Conservation (phyloP, 1,284 basidiomycete genomes). For the Leccinum angustisporum region DNA sequence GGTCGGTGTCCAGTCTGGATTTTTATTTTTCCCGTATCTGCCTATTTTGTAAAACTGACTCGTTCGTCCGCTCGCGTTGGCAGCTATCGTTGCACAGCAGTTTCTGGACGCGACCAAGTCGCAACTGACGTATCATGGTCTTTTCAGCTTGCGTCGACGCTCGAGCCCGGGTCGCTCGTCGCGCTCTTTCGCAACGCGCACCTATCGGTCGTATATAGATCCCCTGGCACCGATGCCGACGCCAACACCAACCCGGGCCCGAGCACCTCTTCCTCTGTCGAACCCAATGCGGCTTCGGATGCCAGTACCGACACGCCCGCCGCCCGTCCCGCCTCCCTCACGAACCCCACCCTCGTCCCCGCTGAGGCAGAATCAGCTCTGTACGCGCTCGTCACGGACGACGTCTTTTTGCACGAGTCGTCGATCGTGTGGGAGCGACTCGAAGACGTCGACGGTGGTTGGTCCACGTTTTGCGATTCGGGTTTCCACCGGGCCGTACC, state of each 20-base stretch:
- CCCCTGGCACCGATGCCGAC: conserved; percentile 12
- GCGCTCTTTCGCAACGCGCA: conserved; percentile 90
- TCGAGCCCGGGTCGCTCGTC: conserved; percentile 58
- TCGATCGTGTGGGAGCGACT: conserved; percentile 87
- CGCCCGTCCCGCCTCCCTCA: neutral
- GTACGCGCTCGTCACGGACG: conserved; percentile 82
- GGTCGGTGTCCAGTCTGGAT: conserved; percentile 46
- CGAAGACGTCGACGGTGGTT: conserved; percentile 82
- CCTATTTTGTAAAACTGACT: neutral
- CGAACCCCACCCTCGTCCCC: neutral
- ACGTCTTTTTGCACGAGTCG: conserved; percentile 73
- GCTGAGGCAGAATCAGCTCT: conserved; percentile 36
- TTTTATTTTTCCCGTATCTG: neutral
- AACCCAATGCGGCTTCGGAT: neutral
- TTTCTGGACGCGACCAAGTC: conserved; percentile 76
- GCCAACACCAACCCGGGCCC: neutral
- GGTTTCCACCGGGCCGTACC: conserved; percentile 64
- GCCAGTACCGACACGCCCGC: no score
- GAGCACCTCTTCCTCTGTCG: no score
- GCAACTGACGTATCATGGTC: conserved; percentile 84
- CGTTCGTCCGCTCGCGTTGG: neutral
- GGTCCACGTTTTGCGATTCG: conserved; percentile 73
- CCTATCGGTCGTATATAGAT: conserved; percentile 82
- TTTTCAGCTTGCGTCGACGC: conserved; percentile 65
- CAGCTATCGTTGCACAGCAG: conserved; percentile 65